A percentile compares a stretch with the other conserved stretches of the same genome.
Conservation (phyloP, 192 early-diverging fungal genomes). For the Powellomyces hirtus region DNA sequence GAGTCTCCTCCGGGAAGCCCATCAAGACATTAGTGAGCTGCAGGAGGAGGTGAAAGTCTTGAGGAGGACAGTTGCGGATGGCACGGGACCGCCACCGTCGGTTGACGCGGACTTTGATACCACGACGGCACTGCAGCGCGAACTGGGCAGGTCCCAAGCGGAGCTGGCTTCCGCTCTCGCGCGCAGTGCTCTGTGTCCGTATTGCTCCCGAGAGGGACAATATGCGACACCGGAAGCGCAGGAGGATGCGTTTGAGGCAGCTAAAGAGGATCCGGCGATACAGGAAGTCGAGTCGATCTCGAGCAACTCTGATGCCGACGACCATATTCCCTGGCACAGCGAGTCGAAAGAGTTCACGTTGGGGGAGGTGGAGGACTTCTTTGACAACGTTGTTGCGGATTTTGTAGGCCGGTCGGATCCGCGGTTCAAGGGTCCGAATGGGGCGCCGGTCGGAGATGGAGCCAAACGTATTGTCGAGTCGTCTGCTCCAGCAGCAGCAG, state of each 20-base stretch:
- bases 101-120: neutral
- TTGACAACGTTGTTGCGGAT: neutral
- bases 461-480: neutral
- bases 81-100: neutral
- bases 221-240: neutral
- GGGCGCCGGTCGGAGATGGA: neutral
- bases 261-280: neutral
- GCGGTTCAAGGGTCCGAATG: neutral
- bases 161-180: neutral
- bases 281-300: no score
- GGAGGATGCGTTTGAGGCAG: neutral
- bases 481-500: neutral
- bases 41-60: constrained; percentile 4
- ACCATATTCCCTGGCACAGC: neutral
- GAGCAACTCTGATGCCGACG: no score
- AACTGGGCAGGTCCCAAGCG: neutral
- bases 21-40: neutral
- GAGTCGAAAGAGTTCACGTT: neutral
- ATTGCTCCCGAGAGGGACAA: neutral
- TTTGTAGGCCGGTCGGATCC: neutral
- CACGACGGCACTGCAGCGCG: neutral
- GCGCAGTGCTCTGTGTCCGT: neutral
- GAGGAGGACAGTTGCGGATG: neutral
- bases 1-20: constrained; percentile 15
- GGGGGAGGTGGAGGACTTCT: neutral